Percentiles rank a stretch among this genome's conserved stretches.
Evolutionary conservation across 75 land plant genomes (phyloP).

Genomic region (Adiantum capillusveneris): DNA sequence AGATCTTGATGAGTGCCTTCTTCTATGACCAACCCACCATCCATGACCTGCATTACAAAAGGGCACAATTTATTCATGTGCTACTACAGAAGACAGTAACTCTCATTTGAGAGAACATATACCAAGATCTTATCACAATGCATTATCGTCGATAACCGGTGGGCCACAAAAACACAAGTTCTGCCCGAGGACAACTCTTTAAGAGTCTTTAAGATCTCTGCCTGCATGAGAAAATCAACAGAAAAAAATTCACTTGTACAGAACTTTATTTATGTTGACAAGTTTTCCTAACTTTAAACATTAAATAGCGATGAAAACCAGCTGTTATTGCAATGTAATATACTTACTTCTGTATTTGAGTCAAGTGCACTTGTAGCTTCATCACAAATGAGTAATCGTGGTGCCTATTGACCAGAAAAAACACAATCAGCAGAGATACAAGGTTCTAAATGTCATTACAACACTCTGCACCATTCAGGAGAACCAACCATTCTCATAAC

Average conservation of each 20-base stretch:
- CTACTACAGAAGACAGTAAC: no score
- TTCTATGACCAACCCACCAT: slow-evolving; percentile 29
- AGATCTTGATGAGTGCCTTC: slow-evolving; percentile 33
- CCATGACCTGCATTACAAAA: slow-evolving; percentile 20
- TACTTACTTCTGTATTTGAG: slow-evolving; percentile 30
- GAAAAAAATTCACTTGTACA: background rate
- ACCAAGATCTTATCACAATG: slow-evolving; percentile 41
- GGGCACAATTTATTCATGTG: background rate
- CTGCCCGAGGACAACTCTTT: slow-evolving; percentile 35
- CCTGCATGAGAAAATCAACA: slow-evolving; percentile 10
- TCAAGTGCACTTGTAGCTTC: slow-evolving; percentile 43
- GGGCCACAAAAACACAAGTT: slow-evolving; percentile 40
- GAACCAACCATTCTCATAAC: background rate
- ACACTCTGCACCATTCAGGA: no score
- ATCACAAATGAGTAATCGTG: slow-evolving; percentile 32
- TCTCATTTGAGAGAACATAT: background rate
- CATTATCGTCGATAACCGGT: slow-evolving; percentile 36
- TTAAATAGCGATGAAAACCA: background rate
- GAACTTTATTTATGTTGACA: no score
- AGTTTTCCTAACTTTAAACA: no score
- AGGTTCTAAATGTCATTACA: no score
- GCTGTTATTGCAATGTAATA: background rate
- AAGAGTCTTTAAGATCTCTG: slow-evolving; percentile 26
- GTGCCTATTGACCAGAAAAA: slow-evolving; percentile 11
- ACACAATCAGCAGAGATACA: no score